These are phyloP conservation scores for Pyracantha coccinea DNA, from an alignment of 331 rosid species.

Conservation along the genomic window DNA sequence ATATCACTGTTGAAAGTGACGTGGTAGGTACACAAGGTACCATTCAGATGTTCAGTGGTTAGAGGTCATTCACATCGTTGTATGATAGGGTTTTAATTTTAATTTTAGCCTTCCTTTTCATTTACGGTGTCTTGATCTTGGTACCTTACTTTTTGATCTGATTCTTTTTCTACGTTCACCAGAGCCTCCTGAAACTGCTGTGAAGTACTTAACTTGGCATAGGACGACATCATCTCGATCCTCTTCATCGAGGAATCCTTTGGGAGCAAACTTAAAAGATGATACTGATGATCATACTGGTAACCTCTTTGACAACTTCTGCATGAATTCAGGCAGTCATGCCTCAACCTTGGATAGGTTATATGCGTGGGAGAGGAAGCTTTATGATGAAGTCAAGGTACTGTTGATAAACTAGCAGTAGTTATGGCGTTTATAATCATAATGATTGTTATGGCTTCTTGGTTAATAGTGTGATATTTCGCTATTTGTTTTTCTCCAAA, in stretches of 20 bases:
- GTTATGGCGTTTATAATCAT: background rate
- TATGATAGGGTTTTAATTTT: background rate
- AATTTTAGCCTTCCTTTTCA: background rate
- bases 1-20: background rate
- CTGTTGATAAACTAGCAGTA: conserved; percentile 9
- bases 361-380: conserved; percentile 97
- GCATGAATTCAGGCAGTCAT: conserved; percentile 93
- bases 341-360: conserved; percentile 96
- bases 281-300: conserved; percentile 43
- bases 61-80: background rate
- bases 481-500: background rate
- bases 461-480: background rate
- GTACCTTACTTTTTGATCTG: background rate
- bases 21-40: background rate
- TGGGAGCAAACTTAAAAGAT: conserved; percentile 63
- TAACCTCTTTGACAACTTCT: conserved; percentile 56
- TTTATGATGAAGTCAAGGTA: conserved; percentile 98
- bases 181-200: conserved; percentile 70
- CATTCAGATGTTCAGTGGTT: background rate
- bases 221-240: conserved; percentile 81
- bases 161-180: conserved; percentile 3
- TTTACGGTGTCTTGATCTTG: background rate
- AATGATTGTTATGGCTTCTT: background rate
- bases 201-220: conserved; percentile 84
- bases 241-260: conserved; percentile 76